phyloP scores from a whole-genome alignment of 352 stramenopile species.

The Pythium scleroteichum region DNA sequence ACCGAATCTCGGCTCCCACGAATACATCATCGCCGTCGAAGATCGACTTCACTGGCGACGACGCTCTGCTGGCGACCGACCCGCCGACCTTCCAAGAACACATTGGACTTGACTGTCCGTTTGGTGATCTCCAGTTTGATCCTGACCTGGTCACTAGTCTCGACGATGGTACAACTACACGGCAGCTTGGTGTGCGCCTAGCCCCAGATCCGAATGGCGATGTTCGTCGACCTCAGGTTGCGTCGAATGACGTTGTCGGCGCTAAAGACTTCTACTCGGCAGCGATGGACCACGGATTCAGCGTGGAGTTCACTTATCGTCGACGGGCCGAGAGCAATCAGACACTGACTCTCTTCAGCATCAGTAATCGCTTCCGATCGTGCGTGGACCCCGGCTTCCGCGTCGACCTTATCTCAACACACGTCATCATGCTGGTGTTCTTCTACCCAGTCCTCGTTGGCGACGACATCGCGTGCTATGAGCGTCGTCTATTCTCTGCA shows the following conservation, averaged over 20 bases:
- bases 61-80: slow-evolving; percentile 7
- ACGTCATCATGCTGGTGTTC: slow-evolving; percentile 63
- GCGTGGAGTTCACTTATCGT: slow-evolving; percentile 71
- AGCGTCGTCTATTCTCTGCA: slow-evolving; percentile 47
- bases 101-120: slow-evolving; percentile 41
- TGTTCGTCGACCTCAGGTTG: slow-evolving; percentile 47
- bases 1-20: slow-evolving; percentile 15
- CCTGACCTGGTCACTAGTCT: slow-evolving; percentile 45
- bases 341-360: slow-evolving; percentile 74
- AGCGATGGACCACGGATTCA: slow-evolving; percentile 36
- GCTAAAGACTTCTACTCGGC: slow-evolving; percentile 53
- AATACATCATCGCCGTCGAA: slow-evolving; percentile 2
- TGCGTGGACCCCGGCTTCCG: slow-evolving; percentile 72
- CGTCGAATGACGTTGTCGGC: slow-evolving; percentile 45
- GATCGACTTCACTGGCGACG: neutral
- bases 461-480: slow-evolving; percentile 45
- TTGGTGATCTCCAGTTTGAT: slow-evolving; percentile 62
- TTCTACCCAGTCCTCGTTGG: slow-evolving; percentile 49
- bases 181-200: slow-evolving; percentile 52
- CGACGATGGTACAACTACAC: slow-evolving; percentile 28
- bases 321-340: slow-evolving; percentile 34
- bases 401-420: slow-evolving; percentile 55
- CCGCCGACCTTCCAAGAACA: slow-evolving; percentile 31
- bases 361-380: slow-evolving; percentile 58
- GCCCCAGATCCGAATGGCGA: slow-evolving; percentile 30